Evolutionary conservation across 176 grass and related monocot species (phyloP).

Genomic region (Chloris gayana): DNA sequence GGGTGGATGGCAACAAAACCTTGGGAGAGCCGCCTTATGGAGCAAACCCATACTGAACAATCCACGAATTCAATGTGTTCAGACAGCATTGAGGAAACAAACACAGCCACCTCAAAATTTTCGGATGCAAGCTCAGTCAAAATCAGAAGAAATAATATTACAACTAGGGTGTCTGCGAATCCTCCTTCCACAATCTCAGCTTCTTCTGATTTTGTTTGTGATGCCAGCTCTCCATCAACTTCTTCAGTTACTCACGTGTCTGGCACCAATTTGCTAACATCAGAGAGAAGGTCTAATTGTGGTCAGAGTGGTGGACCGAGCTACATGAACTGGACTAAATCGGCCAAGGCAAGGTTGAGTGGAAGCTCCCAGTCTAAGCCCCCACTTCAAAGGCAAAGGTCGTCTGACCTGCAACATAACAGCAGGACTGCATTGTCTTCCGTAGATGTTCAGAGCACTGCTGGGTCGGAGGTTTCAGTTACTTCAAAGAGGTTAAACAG

Average conservation of each 20-base stretch:
- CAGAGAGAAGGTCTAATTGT: slow-evolving; percentile 49
- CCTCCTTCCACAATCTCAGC: slow-evolving; percentile 59
- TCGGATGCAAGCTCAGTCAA: slow-evolving; percentile 57
- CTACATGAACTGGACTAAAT: slow-evolving; percentile 85
- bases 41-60: slow-evolving; percentile 56
- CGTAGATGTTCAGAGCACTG: slow-evolving; percentile 56
- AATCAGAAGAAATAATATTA: slow-evolving; percentile 72
- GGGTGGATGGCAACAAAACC: slow-evolving; percentile 78
- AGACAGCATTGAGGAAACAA: slow-evolving; percentile 52
- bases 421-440: slow-evolving; percentile 55
- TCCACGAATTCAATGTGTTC: slow-evolving; percentile 42
- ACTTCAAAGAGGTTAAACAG: slow-evolving; percentile 54
- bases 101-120: slow-evolving; percentile 51
- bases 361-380: slow-evolving; percentile 33
- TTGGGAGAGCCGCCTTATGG: slow-evolving; percentile 72
- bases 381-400: slow-evolving; percentile 47
- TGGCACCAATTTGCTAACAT: slow-evolving; percentile 30
- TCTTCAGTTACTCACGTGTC: slow-evolving; percentile 67
- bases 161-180: slow-evolving; percentile 61
- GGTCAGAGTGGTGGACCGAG: slow-evolving; percentile 40
- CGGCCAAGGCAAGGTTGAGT: slow-evolving; percentile 69
- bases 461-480: slow-evolving; percentile 50
- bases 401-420: slow-evolving; percentile 40
- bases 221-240: slow-evolving; percentile 63
- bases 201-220: slow-evolving; percentile 60